phyloP scores from a whole-genome alignment of 2,329 filamentous ascomycete genomes.

The Fusarium proliferatum region DNA sequence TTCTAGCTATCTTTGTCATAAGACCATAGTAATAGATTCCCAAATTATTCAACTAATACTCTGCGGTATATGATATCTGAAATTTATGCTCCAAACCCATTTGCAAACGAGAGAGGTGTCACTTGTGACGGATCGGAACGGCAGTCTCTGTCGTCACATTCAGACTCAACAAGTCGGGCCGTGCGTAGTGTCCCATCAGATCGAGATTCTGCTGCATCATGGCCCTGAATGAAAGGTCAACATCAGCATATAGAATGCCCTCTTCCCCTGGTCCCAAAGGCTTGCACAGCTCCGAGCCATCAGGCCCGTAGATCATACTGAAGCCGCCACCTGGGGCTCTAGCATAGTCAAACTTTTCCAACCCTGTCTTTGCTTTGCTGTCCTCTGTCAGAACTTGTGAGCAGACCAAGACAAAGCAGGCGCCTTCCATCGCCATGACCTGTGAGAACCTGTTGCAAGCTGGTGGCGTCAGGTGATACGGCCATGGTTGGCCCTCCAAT shows the following conservation, averaged over 20 bases:
- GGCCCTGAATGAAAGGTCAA: background rate
- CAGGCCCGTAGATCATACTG: background rate
- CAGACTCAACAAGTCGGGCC: background rate
- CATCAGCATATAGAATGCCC: background rate
- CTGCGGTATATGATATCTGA: background rate
- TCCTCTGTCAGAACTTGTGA: background rate
- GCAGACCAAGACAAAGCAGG: background rate
- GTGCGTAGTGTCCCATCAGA: background rate
- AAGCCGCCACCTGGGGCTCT: background rate
- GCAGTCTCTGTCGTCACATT: background rate
- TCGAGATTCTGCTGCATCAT: background rate
- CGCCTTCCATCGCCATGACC: background rate
- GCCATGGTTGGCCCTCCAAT: background rate
- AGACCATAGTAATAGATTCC: background rate
- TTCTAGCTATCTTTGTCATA: background rate
- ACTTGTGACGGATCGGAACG: background rate
- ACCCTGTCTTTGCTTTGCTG: background rate
- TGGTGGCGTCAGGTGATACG: background rate
- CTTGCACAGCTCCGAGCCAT: background rate
- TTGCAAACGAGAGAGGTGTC: accelerated
- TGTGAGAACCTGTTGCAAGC: background rate
- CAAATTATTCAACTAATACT: no score
- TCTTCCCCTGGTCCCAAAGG: background rate
- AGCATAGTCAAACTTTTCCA: background rate
- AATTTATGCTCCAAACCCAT: no score